Evolutionary conservation across 1,284 basidiomycete genomes (phyloP).

Genomic region (Bondarzewia mesenterica): DNA sequence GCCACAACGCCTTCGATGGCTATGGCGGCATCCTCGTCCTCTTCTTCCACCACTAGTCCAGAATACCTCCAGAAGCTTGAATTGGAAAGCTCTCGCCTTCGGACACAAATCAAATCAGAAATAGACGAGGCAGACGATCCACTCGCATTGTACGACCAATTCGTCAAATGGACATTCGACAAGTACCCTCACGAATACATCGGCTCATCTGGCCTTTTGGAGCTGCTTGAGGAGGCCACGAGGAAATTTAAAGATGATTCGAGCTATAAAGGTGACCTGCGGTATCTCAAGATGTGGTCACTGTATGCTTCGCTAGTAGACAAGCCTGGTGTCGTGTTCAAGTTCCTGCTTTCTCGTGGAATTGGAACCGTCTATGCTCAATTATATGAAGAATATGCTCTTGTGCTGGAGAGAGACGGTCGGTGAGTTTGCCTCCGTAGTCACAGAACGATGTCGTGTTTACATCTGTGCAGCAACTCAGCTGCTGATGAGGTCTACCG

Average conservation of each 20-base stretch:
- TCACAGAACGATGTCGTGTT: slow-evolving; percentile 1
- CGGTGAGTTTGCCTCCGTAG: slow-evolving; percentile 43
- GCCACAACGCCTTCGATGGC: slow-evolving; percentile 3
- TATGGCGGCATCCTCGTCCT: slow-evolving; percentile 6
- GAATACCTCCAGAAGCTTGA: slow-evolving; percentile 4
- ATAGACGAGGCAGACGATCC: slow-evolving; percentile 60
- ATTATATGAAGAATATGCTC: slow-evolving; percentile 84
- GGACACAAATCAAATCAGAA: slow-evolving; percentile 9
- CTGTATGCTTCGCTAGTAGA: slow-evolving; percentile 68
- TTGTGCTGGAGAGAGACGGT: slow-evolving; percentile 61
- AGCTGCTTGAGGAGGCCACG: slow-evolving; percentile 70
- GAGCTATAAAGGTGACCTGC: slow-evolving; percentile 77
- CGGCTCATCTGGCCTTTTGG: slow-evolving; percentile 52
- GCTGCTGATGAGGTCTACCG: slow-evolving; percentile 83
- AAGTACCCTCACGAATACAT: slow-evolving; percentile 35
- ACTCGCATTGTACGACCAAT: slow-evolving; percentile 55
- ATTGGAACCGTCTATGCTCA: slow-evolving; percentile 74
- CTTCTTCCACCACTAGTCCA: slow-evolving; percentile 4
- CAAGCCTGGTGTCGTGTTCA: slow-evolving; percentile 51
- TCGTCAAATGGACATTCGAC: slow-evolving; percentile 64
- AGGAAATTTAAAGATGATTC: slow-evolving; percentile 73
- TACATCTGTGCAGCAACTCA: slow-evolving; percentile 36
- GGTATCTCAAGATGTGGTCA: slow-evolving; percentile 88
- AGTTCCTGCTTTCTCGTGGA: slow-evolving; percentile 68
- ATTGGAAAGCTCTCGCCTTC: slow-evolving; percentile 6